Evolutionary conservation across 768 basidiomycete species (phyloP), one percentile per base, ranked within the genome.

Genomic region (Phanerochaete carnosa): DNA sequence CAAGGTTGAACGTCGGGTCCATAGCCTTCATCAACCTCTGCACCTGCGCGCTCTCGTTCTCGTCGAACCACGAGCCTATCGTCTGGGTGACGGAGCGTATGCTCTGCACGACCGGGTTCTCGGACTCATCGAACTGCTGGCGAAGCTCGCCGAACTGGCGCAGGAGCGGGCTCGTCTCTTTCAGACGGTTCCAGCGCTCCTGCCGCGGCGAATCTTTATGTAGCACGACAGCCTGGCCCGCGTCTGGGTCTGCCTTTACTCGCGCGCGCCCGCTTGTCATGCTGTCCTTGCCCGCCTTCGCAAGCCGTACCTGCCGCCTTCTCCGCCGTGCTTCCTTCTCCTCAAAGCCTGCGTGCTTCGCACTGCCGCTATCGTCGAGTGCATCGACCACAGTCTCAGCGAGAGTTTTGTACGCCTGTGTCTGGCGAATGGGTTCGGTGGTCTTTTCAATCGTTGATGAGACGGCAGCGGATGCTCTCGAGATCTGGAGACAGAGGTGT

Each of bases 11-110:
- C 28, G 75, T 72, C 4, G 97, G 94, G 72, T 99, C 97, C 69
- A 98, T 79, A n/a, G 78, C 72, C 72, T 87, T 91, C 86, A 98
- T 92, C 70, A 88, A 74, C 61, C 92, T 83, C 68, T 89, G 87
- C 30, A 98, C 96, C 72, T 92, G 91, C n/a, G 97, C 97, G 49
- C 90, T 95, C 78, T 99, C 97, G 70, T 92, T 99, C 78, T 99
- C 97, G 60, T 98, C 96, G 68, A 94, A 94, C 87, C 90, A 93
- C 2, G 89, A 85, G 2, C 92, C 94, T 54, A 99, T 80, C 0
- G 89, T 90, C 45, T 87, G 81, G 1, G 95, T 95, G 53, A 97
- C 88, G 7, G 84, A 81, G 39, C 97, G 90, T 58, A 97, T 70
- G 16, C 88, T 85, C 3, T 87, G 83, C 28, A 98, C 81, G 57